phyloP scores from a whole-genome alignment of 2,329 filamentous ascomycete genomes.

The Curvularia eragrostidis region DNA sequence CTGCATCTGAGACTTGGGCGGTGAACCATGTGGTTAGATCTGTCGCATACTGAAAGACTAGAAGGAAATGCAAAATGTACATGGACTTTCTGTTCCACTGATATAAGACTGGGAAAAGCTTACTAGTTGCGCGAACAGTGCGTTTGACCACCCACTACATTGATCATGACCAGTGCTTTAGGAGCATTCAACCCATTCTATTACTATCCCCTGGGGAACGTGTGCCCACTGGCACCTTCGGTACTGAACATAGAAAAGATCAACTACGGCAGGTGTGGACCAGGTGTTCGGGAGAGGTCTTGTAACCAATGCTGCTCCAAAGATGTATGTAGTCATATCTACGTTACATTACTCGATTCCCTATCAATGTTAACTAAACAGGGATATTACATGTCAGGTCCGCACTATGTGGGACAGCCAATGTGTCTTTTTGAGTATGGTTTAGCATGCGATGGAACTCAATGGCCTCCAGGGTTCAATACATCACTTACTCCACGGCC shows the following conservation, averaged over 20 bases:
- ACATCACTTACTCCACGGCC: neutral
- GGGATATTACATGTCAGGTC: slow-evolving; percentile 3
- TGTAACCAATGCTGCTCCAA: slow-evolving; percentile 3
- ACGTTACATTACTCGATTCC: too few relatives aligned
- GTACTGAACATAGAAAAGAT: neutral
- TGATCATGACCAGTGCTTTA: neutral
- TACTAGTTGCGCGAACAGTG: neutral
- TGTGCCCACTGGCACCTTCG: slow-evolving; percentile 1
- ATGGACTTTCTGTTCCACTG: neutral
- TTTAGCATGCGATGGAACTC: slow-evolving; percentile 4
- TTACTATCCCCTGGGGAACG: neutral
- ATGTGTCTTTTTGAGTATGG: slow-evolving; percentile 6
- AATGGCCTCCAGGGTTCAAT: slow-evolving; percentile 4
- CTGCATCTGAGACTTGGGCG: neutral
- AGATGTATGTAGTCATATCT: neutral
- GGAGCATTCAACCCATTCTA: slow-evolving; percentile 2
- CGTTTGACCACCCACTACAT: neutral
- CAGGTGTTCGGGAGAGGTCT: neutral
- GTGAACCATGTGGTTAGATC: neutral
- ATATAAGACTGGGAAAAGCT: neutral
- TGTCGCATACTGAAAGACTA: neutral
- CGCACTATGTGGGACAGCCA: neutral
- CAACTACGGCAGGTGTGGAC: slow-evolving; percentile 7
- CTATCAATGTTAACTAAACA: neutral
- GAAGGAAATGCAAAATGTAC: neutral